Evolutionary conservation across 1,284 basidiomycete genomes (phyloP).

Genomic region (Tilletia walkeri): DNA sequence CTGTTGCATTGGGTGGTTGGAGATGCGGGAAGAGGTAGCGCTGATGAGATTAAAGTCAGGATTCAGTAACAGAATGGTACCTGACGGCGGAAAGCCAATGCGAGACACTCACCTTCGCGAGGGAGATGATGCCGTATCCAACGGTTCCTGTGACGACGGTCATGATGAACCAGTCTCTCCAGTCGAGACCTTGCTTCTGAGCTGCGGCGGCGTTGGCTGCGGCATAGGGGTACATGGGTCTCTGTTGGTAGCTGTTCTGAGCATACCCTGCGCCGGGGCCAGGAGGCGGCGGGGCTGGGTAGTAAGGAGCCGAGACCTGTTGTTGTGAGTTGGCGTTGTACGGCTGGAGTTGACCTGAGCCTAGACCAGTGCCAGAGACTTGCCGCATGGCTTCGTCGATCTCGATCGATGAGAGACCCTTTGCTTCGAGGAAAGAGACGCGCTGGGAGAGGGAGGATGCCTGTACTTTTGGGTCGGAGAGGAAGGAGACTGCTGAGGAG

Average conservation of each 20-base stretch:
- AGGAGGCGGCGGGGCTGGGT: conserved; percentile 27
- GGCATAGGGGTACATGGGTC: conserved; percentile 10
- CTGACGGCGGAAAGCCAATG: background rate
- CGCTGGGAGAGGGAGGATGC: conserved; percentile 77
- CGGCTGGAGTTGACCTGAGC: background rate
- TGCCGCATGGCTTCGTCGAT: conserved; percentile 80
- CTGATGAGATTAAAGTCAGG: conserved; percentile 57
- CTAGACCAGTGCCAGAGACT: conserved; percentile 24
- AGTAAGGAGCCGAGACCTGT: conserved; percentile 27
- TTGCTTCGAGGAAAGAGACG: conserved; percentile 88
- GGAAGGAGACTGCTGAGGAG: conserved; percentile 48
- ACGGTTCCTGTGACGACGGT: conserved; percentile 84
- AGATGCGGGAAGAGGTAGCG: conserved; percentile 92
- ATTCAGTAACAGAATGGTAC: conserved; percentile 7
- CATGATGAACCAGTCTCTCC: conserved; percentile 66
- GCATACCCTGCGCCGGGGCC: conserved; percentile 17
- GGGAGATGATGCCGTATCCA: conserved; percentile 78
- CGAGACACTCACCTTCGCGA: conserved; percentile 69
- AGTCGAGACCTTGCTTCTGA: conserved; percentile 43
- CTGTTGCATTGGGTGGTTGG: conserved; percentile 79
- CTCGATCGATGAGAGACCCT: conserved; percentile 78
- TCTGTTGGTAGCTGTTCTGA: background rate
- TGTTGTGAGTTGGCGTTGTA: conserved; percentile 55
- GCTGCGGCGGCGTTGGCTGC: conserved; percentile 20
- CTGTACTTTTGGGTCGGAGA: conserved; percentile 60